phyloP scores from a whole-genome alignment of 2,329 filamentous ascomycete species.

The Phyllosticta capitalensis region DNA sequence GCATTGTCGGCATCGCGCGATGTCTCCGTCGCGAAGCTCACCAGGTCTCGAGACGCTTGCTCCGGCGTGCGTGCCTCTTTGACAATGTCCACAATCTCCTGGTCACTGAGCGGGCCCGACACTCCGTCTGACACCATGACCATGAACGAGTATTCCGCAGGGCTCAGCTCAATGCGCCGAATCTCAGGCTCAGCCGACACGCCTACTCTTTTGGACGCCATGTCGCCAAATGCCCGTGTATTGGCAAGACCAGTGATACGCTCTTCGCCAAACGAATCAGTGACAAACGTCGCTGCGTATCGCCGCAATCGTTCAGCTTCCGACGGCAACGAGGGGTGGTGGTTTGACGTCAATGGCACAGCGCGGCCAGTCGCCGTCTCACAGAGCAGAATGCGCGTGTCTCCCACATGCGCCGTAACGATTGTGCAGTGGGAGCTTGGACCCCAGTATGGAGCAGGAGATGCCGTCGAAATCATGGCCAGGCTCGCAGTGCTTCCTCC shows the following conservation, averaged over 20 bases:
- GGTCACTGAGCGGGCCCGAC: constrained; percentile 74
- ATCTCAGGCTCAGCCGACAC: constrained; percentile 92
- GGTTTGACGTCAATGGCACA: constrained; percentile 75
- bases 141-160: constrained; percentile 81
- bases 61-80: constrained; percentile 92
- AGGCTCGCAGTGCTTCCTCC: constrained; percentile 89
- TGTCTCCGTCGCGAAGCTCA: constrained; percentile 83
- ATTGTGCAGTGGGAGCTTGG: constrained; percentile 76
- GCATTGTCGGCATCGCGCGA: constrained; percentile 53
- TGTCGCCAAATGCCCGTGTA: constrained; percentile 88
- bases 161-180: constrained; percentile 63
- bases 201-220: constrained; percentile 81
- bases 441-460: constrained; percentile 90
- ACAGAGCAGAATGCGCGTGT: constrained; percentile 84
- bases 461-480: constrained; percentile 84
- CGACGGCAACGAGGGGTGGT: constrained; percentile 79
- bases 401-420: constrained; percentile 82
- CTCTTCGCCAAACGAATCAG: constrained; percentile 95
- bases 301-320: constrained; percentile 77
- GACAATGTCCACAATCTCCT: constrained; percentile 91
- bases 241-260: constrained; percentile 90
- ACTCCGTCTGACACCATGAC: constrained; percentile 86
- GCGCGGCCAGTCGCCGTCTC: constrained; percentile 73
- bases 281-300: constrained; percentile 79
- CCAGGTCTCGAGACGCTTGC: constrained; percentile 67